Evolutionary conservation across 2,329 filamentous ascomycete species (phyloP).

Genomic region (Ceratocystis papillata): DNA sequence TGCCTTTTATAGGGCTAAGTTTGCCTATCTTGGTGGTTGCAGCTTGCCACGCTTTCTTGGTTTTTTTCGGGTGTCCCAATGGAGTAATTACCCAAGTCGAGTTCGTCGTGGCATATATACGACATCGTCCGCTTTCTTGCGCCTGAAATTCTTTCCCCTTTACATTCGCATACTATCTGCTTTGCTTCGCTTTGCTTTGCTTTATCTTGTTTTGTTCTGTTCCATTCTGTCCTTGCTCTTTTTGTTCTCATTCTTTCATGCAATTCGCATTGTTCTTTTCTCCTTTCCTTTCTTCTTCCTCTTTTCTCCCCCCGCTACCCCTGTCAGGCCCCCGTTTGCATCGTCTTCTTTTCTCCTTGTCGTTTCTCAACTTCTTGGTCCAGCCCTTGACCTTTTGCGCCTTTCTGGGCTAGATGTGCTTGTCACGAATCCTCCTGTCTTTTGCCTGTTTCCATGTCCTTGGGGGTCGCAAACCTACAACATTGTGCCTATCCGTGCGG

Average conservation of each 20-base stretch:
- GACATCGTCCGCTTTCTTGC: neutral
- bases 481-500: neutral
- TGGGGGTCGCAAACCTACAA: neutral
- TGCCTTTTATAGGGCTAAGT: neutral
- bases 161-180: too few species aligned
- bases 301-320: neutral
- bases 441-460: neutral
- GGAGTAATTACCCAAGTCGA: neutral
- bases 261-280: neutral
- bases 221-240: neutral
- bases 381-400: neutral
- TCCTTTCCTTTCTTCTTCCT: neutral
- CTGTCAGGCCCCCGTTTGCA: conserved; percentile 2
- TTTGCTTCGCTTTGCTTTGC: too few species aligned
- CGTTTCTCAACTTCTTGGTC: conserved; percentile 8
- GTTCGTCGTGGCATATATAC: neutral
- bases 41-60: conserved; percentile 4
- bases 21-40: neutral
- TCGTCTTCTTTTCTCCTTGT: neutral
- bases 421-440: conserved; percentile 7
- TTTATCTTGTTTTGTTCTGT: neutral
- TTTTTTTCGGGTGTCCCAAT: neutral
- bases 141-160: too few species aligned
- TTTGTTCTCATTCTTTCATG: neutral
- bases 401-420: neutral